Percentiles rank a stretch among this genome's conserved stretches.
Conservation (phyloP, 345 rosid genomes). For the Boechera retrofracta region DNA sequence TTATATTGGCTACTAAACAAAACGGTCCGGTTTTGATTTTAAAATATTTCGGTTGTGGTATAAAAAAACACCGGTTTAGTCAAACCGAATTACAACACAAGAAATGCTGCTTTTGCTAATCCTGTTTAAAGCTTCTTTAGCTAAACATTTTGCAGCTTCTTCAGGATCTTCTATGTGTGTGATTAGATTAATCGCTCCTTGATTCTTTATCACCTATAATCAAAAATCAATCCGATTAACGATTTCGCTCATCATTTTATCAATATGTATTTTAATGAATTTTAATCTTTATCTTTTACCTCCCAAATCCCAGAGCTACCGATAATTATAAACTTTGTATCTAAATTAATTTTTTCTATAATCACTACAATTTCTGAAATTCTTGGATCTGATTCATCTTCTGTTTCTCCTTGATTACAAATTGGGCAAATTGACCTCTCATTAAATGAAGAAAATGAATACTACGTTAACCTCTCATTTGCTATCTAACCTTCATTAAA, state of each 20-base stretch:
- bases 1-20: conserved; percentile 13
- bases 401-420: conserved; percentile 48
- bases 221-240: not conserved
- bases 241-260: no score
- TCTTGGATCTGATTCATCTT: conserved; percentile 31
- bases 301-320: conserved; percentile 84
- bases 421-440: not conserved
- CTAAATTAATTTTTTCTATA: conserved; percentile 50
- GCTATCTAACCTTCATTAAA: no score
- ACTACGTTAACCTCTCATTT: no score
- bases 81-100: conserved; percentile 66
- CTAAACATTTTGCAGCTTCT: conserved; percentile 71
- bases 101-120: conserved; percentile 66
- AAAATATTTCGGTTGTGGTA: conserved; percentile 39
- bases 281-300: conserved; percentile 43
- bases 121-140: conserved; percentile 66
- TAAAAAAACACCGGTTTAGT: conserved; percentile 26
- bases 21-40: not conserved
- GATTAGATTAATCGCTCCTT: conserved; percentile 70
- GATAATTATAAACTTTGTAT: conserved; percentile 68
- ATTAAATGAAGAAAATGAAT: no score
- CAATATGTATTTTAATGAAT: not conserved
- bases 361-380: conserved; percentile 50
- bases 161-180: conserved; percentile 68
- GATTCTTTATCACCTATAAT: conserved; percentile 69